Evolutionary conservation across 2,329 filamentous ascomycete genomes (phyloP), one percentile per base, ranked within the genome.

Genomic region (Monosporascus sp.): DNA sequence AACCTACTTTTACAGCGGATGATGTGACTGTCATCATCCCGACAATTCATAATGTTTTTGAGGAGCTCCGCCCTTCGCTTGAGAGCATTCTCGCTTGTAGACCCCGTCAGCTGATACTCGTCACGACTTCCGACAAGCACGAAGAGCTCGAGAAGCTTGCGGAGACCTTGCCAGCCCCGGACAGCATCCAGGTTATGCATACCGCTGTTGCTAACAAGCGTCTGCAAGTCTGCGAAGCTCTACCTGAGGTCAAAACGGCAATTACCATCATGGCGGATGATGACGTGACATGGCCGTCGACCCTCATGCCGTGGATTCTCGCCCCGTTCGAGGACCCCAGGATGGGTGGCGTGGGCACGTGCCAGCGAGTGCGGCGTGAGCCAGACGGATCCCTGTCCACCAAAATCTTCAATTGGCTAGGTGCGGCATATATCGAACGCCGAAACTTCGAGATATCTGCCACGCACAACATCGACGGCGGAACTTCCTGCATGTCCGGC

Each of bases 381-480:
- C 80, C 81, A 65, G 76, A 75, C 46, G 81, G 73, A 1, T 82
- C 82, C 41, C 74, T 83, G 65, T 76, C 76, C 25, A 81, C 82
- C 43, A 81, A 81, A 49, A 75, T 89, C 59, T 97, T 86, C 85
- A 92, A 92, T 67, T 97, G 93, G 79, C 80, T 97, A 20, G 92
- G 92, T 6, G 89, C 91, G 22, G 85, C 92, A 50, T 97, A 97
- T 71, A 87, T 97, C 57, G 89, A 96, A 71, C 85, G 93, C 54
- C 86, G 93, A 57, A 97, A 97, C 73, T 97, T 97, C 69, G 93
- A 97, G 72, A 96, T 95, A 67, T 95, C 92, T 48, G 92, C 93
- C 35, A 97, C 92, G 51, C 93, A 95, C 70, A 89, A 93, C 73
- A 88, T 97, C 50, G 93, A 97, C 68, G 93, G 93, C 54, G 93